Evolutionary conservation across 2,329 filamentous ascomycete genomes (phyloP).

Genomic region (Xylariales sp.): DNA sequence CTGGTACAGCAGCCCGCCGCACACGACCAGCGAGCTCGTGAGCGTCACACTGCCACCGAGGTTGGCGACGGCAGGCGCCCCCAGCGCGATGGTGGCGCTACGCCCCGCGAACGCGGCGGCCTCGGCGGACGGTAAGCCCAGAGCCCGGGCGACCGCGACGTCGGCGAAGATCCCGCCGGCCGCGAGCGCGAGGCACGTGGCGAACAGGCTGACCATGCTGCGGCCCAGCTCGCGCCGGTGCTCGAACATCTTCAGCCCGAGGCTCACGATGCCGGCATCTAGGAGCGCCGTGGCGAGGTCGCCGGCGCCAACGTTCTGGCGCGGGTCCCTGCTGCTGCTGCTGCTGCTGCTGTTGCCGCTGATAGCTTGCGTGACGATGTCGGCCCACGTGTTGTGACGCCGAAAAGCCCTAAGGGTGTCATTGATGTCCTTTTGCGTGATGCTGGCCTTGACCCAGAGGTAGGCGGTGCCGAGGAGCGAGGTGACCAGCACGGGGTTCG

Average conservation of each 20-base stretch:
- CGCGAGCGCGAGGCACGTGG: constrained; percentile 19
- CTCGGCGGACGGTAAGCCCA: constrained; percentile 20
- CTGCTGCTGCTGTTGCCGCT: no score
- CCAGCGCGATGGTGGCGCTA: constrained; percentile 26
- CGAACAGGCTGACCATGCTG: constrained; percentile 18
- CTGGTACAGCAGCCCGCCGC: constrained; percentile 26
- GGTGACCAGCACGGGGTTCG: constrained; percentile 23
- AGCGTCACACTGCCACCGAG: constrained; percentile 22
- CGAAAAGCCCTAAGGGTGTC: constrained; percentile 17
- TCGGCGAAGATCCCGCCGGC: constrained; percentile 21
- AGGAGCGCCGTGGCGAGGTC: constrained; percentile 22
- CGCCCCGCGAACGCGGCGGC: constrained; percentile 24
- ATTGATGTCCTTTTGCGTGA: constrained; percentile 14
- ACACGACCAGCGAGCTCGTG: constrained; percentile 24
- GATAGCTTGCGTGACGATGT: constrained; percentile 17
- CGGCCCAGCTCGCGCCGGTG: constrained; percentile 24
- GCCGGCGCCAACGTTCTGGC: constrained; percentile 21
- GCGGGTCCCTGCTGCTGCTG: constrained; percentile 7
- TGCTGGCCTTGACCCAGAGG: constrained; percentile 21
- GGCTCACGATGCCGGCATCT: constrained; percentile 25
- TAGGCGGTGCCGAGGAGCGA: constrained; percentile 21
- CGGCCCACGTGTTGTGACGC: constrained; percentile 17
- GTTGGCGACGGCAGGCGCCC: constrained; percentile 20
- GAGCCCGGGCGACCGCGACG: constrained; percentile 17
- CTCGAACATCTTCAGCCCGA: constrained; percentile 29